Evolutionary conservation across 768 basidiomycete species (phyloP).

Genomic region (Clavulina sp.): DNA sequence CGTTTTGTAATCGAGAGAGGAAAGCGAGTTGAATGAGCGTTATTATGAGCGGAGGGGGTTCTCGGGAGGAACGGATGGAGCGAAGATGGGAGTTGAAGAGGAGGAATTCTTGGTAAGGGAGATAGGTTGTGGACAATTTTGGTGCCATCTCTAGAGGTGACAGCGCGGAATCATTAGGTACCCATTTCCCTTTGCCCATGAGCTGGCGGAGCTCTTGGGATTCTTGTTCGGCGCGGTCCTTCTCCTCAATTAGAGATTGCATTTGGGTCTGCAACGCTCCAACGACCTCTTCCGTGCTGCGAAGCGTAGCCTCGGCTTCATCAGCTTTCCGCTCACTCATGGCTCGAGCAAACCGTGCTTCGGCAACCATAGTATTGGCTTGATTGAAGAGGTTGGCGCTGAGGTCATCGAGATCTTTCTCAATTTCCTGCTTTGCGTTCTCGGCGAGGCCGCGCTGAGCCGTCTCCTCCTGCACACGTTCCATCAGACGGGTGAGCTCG

Average conservation of each 20-base stretch:
- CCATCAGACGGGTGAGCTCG: constrained; percentile 87
- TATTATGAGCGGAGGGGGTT: constrained; percentile 46
- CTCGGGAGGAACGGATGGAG: constrained; percentile 41
- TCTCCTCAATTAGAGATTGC: constrained; percentile 53
- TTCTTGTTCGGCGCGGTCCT: constrained; percentile 39
- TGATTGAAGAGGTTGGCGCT: constrained; percentile 79
- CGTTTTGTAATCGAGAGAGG: constrained; percentile 49
- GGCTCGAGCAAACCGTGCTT: constrained; percentile 54
- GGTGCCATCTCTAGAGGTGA: no score
- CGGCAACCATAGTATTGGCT: constrained; percentile 96
- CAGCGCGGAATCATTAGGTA: constrained; percentile 10
- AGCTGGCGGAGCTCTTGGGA: constrained; percentile 30
- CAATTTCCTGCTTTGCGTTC: constrained; percentile 61
- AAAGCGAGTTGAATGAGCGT: constrained; percentile 67
- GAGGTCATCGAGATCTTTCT: constrained; percentile 88
- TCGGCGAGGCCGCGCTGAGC: constrained; percentile 82
- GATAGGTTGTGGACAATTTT: constrained; percentile 45
- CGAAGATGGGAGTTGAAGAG: constrained; percentile 64
- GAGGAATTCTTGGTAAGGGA: constrained; percentile 66
- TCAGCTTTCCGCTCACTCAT: constrained; percentile 57
- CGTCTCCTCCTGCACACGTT: constrained; percentile 88
- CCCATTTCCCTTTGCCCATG: constrained; percentile 58
- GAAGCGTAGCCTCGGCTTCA: constrained; percentile 58
- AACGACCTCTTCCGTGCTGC: constrained; percentile 75
- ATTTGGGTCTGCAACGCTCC: constrained; percentile 70